Conservation (phyloP, 129 eudicot genomes). For the Flaveria sonorensis region DNA sequence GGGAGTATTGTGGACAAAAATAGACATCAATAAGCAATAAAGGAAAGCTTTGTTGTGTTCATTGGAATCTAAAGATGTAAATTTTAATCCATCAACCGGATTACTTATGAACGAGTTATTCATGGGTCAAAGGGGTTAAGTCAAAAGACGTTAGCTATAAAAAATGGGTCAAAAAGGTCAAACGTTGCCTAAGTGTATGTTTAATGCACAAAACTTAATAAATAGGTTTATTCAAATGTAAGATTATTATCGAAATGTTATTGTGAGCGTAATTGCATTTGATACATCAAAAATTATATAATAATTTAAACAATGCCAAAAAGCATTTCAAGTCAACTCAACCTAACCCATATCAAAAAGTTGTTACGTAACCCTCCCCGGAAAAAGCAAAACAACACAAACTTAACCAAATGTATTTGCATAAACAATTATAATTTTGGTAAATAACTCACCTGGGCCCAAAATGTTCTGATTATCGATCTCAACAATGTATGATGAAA, state of each 20-base stretch:
- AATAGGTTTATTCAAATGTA: not conserved
- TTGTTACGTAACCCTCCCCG: not conserved
- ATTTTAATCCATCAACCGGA: not conserved
- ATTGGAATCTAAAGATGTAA: not conserved
- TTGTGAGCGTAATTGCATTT: not conserved
- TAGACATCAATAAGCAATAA: not conserved
- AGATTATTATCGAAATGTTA: not conserved
- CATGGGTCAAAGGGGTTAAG: not conserved
- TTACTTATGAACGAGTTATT: slow-evolving; percentile 11
- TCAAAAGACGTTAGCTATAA: not conserved
- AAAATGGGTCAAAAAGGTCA: not conserved
- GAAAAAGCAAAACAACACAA: too few relatives aligned
- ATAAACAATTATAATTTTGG: slow-evolving; percentile 4
- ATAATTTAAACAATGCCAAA: not conserved
- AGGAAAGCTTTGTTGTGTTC: not conserved
- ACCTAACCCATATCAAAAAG: not conserved
- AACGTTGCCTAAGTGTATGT: not conserved
- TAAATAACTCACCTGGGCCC: slow-evolving; percentile 78
- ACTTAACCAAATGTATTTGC: too few relatives aligned
- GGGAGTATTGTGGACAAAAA: too few relatives aligned
- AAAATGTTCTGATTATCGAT: slow-evolving; percentile 56
- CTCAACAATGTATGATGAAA: slow-evolving; percentile 78
- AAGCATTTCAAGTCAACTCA: not conserved
- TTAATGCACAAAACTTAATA: not conserved
- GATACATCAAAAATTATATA: not conserved